A percentile compares a stretch with the other conserved stretches of the same genome.
phyloP scores from a whole-genome alignment of 345 rosid species.

The Populus pruinosa region DNA sequence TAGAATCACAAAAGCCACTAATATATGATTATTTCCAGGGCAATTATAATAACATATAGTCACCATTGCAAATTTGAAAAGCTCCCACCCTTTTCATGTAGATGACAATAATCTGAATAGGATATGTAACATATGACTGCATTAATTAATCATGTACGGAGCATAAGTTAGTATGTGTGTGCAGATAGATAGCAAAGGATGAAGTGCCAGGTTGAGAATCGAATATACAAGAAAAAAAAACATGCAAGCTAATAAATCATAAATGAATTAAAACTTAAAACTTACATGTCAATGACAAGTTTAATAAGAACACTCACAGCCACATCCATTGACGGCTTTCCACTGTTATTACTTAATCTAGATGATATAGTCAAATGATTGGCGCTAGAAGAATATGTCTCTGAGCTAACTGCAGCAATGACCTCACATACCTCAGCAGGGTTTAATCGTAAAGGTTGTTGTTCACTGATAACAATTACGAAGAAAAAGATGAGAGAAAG shows the following conservation, averaged over 20 bases:
- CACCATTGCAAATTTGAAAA: background rate
- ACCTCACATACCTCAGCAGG: constrained; percentile 91
- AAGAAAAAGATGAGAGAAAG: constrained; percentile 22
- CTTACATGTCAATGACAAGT: constrained; percentile 95
- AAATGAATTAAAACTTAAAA: background rate
- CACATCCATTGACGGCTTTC: constrained; percentile 92
- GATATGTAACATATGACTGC: background rate
- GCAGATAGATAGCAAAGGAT: background rate
- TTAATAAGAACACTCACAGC: constrained; percentile 97
- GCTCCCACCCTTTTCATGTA: background rate
- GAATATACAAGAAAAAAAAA: background rate
- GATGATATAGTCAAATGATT: constrained; percentile 67
- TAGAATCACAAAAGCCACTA: background rate
- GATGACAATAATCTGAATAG: background rate
- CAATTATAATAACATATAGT: background rate
- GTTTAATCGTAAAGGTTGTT: constrained; percentile 84
- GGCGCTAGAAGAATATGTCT: constrained; percentile 57
- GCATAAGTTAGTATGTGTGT: background rate
- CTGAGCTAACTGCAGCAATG: constrained; percentile 92
- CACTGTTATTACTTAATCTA: constrained; percentile 66
- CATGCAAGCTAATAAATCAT: background rate
- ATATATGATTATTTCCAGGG: background rate
- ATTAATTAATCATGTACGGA: constrained; percentile 18
- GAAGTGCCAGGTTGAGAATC: background rate
- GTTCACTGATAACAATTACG: constrained; percentile 63